phyloP scores from a whole-genome alignment of 768 basidiomycete genomes.

The Boletus rufocinnamomeus region DNA sequence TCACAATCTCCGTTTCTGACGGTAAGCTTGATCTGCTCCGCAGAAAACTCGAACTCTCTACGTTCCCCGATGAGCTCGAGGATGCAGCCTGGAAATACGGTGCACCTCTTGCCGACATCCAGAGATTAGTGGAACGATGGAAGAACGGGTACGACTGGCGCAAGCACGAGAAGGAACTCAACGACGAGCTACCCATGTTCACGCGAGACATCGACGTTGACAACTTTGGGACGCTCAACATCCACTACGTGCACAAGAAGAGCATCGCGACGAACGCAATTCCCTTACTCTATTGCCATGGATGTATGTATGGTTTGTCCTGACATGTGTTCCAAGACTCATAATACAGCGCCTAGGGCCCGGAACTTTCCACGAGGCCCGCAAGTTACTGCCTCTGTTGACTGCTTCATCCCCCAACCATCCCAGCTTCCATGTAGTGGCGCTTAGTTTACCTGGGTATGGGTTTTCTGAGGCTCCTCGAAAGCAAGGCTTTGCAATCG shows the following conservation, averaged over 20 bases:
- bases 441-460: constrained; percentile 57
- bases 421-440: constrained; percentile 66
- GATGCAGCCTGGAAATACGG: constrained; percentile 55
- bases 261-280: constrained; percentile 49
- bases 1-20: constrained; percentile 51
- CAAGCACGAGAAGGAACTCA: constrained; percentile 50
- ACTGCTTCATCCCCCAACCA: constrained; percentile 40
- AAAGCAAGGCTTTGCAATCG: constrained; percentile 48
- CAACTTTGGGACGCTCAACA: constrained; percentile 47
- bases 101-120: constrained; percentile 47
- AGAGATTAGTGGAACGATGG: constrained; percentile 53
- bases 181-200: constrained; percentile 56
- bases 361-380: constrained; percentile 48
- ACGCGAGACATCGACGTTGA: constrained; percentile 51
- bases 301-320: constrained; percentile 41
- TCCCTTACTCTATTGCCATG: constrained; percentile 62
- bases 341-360: constrained; percentile 46
- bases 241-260: constrained; percentile 61
- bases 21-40: constrained; percentile 41
- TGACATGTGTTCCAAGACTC: neutral
- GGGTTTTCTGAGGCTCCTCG: constrained; percentile 61
- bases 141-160: constrained; percentile 57
- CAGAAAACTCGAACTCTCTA: constrained; percentile 48
- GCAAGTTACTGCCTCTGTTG: constrained; percentile 58
- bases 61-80: constrained; percentile 61